Base-by-base conservation (phyloP, 1,284 basidiomycete genomes). In the Wolfiporia cocos region DNA sequence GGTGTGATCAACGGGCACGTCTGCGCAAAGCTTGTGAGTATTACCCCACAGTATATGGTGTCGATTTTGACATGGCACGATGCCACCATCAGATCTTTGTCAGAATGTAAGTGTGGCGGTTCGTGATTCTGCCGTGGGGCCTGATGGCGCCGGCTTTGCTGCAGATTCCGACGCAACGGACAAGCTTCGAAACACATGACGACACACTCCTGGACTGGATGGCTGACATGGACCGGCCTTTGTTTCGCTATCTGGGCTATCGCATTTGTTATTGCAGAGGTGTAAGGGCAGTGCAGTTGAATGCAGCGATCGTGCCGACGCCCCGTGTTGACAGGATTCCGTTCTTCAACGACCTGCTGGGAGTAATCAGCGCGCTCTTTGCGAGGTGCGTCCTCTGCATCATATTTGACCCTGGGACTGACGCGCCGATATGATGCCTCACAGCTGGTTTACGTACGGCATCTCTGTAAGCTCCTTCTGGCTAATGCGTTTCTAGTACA, bases 1-100 rank as follows among this genome's bases (percentile, higher is more conserved):
- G 61, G 61, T 12, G 58, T 60, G 20, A 53, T 62, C 47, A 61
- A 61, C 39, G 59, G 61, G 11, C 58, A 62, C 41, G 61, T 62
- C 14, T 61, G 61, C 37, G 57, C 61, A 5, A 62, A 62, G 48
- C 46, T 62, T 29, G 49, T 50, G 35, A 18, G 49, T 45, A n/a
- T n/a, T n/a, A n/a, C n/a, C n/a, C n/a, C n/a, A n/a, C n/a, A n/a
- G n/a, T n/a, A n/a, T n/a, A n/a, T n/a, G n/a, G n/a, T n/a, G n/a
- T n/a, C n/a, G n/a, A n/a, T n/a, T n/a, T n/a, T n/a, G n/a, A n/a
- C n/a, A n/a, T n/a, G n/a, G n/a, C n/a, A 20, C 31, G 15, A 26
- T 43, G 35, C 17, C 24, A 15, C 15, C 15, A 15, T 34, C n/a
- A 46, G 41, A 38, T 61, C n/a, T 57, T 58, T 44, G 48, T 62